A percentile compares a stretch with the other conserved stretches of the same genome.
phyloP scores from a whole-genome alignment of 164 flowering plant species.

The Piper betle region DNA sequence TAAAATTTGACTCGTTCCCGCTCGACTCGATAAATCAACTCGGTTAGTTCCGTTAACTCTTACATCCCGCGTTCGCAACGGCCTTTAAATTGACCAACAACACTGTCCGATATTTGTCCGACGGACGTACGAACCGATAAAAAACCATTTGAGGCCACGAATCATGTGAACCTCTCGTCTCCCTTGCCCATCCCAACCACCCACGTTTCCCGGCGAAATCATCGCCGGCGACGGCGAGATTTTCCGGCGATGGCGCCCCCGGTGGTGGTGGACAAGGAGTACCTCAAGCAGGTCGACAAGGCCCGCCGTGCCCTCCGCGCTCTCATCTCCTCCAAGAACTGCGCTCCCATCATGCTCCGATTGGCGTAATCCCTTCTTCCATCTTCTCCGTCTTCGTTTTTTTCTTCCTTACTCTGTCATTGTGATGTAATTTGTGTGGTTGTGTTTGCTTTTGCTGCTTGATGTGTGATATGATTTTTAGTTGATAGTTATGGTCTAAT shows the following conservation, averaged over 20 bases:
- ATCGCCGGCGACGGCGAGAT: too few species aligned
- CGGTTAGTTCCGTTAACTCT: too few species aligned
- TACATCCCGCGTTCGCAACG: too few species aligned
- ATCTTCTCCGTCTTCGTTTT: neutral
- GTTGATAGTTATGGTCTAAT: neutral
- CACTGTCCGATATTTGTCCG: too few species aligned
- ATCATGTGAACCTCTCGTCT: too few species aligned
- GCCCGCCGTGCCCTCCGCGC: slow-evolving; percentile 93
- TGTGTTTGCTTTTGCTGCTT: neutral
- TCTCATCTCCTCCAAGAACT: slow-evolving; percentile 63
- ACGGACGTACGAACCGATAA: too few species aligned
- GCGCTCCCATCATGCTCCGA: slow-evolving; percentile 98
- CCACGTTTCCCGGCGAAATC: too few species aligned
- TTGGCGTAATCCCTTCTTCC: slow-evolving; percentile 43
- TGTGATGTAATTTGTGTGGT: neutral
- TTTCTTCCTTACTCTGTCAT: neutral
- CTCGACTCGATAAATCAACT: too few species aligned
- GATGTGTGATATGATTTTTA: neutral
- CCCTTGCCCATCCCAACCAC: too few species aligned
- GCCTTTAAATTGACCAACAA: too few species aligned
- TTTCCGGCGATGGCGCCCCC: slow-evolving; percentile 57
- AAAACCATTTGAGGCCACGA: too few species aligned
- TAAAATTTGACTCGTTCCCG: too few species aligned
- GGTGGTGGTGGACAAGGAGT: slow-evolving; percentile 69
- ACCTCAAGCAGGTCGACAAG: slow-evolving; percentile 69